Evolutionary conservation across 805 yeast genomes (phyloP).

Genomic region (Nakazawaea siamensis): DNA sequence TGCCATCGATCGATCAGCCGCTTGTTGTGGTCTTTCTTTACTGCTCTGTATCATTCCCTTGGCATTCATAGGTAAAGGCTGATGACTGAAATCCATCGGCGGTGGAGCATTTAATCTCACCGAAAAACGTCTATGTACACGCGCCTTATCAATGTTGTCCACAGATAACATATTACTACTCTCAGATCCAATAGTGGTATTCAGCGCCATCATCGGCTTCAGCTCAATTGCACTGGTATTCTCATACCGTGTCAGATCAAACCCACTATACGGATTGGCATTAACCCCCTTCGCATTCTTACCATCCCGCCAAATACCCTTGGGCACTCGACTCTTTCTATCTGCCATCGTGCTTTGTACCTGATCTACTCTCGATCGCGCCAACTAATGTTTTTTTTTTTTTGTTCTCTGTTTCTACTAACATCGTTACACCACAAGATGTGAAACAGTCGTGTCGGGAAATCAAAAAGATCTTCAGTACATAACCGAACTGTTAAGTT

Average conservation of each 20-base stretch:
- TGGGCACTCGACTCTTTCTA: constrained; percentile 12
- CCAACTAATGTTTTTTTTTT: no score
- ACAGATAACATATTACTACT: no score
- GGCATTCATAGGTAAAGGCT: constrained; percentile 19
- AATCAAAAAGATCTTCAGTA: no score
- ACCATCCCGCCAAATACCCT: constrained; percentile 10
- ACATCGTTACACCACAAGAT: no score
- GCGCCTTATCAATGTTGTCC: constrained; percentile 6
- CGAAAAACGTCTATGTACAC: constrained; percentile 35
- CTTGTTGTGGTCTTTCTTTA: not conserved
- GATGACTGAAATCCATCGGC: constrained; percentile 14
- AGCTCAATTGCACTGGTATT: not conserved
- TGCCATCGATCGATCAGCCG: constrained; percentile 7
- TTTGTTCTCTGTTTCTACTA: no score
- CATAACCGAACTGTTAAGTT: no score
- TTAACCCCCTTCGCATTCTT: not conserved
- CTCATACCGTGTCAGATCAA: not conserved
- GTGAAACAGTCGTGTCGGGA: no score
- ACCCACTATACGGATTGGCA: constrained; percentile 7
- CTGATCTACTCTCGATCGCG: not conserved
- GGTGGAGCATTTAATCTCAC: constrained; percentile 22
- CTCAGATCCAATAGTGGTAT: no score
- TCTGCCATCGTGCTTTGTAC: not conserved
- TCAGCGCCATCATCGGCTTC: no score
- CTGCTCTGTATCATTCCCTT: constrained; percentile 9